These are phyloP conservation scores for Chalciporus pseudorubinellus DNA, from an alignment of 768 basidiomycete genomes.

Conservation along the genomic window DNA sequence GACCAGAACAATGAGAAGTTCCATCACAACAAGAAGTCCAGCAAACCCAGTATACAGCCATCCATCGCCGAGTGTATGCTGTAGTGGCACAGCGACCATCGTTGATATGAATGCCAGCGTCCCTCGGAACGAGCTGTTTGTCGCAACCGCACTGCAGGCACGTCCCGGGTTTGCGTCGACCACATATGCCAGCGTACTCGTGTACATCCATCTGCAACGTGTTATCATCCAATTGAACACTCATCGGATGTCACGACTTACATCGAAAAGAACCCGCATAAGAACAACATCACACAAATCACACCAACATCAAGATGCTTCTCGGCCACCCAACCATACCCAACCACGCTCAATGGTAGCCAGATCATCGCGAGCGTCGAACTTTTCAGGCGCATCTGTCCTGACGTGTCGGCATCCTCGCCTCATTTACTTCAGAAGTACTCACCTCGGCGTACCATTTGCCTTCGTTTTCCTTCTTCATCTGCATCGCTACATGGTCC, in stretches of 20 bases:
- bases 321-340: conserved; percentile 74
- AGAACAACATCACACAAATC: conserved; percentile 69
- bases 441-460: conserved; percentile 63
- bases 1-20: conserved; percentile 58
- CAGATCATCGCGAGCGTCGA: conserved; percentile 53
- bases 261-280: conserved; percentile 74
- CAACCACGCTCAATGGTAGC: conserved; percentile 58
- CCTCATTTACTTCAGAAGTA: no score
- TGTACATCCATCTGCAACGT: conserved; percentile 51
- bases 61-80: conserved; percentile 76
- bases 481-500: conserved; percentile 44
- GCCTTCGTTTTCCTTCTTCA: conserved; percentile 47
- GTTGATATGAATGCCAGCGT: conserved; percentile 59
- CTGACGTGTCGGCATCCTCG: neutral
- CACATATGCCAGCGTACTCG: conserved; percentile 75
- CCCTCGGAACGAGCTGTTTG: conserved; percentile 77
- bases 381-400: conserved; percentile 70
- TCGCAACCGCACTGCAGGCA: conserved; percentile 70
- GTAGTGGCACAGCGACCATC: conserved; percentile 73
- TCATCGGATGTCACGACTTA: conserved; percentile 32
- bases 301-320: conserved; percentile 58
- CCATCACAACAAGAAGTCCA: conserved; percentile 50
- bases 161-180: conserved; percentile 85
- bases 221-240: neutral
- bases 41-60: conserved; percentile 72